phyloP scores from a whole-genome alignment of 208 protist species.

The Trypanosoma lewisi region DNA sequence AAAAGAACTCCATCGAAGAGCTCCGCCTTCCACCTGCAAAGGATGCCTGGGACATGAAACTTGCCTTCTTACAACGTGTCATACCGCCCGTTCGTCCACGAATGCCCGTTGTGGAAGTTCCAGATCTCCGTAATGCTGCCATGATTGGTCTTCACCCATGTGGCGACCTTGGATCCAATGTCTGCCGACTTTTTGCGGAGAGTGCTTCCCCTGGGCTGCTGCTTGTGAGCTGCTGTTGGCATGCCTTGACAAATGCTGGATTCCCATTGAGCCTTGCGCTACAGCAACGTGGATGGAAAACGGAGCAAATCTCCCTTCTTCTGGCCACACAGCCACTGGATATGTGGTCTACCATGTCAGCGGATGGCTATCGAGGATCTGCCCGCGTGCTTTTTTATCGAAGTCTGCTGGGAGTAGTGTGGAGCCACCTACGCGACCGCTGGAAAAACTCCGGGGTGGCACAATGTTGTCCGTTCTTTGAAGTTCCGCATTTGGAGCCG shows the following conservation, averaged over 20 bases:
- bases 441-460: slow-evolving; percentile 16
- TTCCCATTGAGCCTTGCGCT: slow-evolving; percentile 77
- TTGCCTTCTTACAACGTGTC: slow-evolving; percentile 41
- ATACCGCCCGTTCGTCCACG: slow-evolving; percentile 28
- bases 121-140: slow-evolving; percentile 62
- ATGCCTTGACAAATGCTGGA: slow-evolving; percentile 59
- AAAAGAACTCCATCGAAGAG: background rate
- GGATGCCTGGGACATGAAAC: slow-evolving; percentile 16
- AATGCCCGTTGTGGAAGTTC: slow-evolving; percentile 48
- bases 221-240: slow-evolving; percentile 92
- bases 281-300: slow-evolving; percentile 41
- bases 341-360: slow-evolving; percentile 64
- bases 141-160: slow-evolving; percentile 86
- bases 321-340: slow-evolving; percentile 87
- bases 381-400: slow-evolving; percentile 77
- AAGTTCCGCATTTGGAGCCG: slow-evolving; percentile 69
- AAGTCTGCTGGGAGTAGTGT: slow-evolving; percentile 69
- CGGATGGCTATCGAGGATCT: slow-evolving; percentile 69
- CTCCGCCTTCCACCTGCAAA: slow-evolving; percentile 23
- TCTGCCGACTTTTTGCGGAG: slow-evolving; percentile 65
- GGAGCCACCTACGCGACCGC: slow-evolving; percentile 29
- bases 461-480: slow-evolving; percentile 31
- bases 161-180: slow-evolving; percentile 82
- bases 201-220: slow-evolving; percentile 57
- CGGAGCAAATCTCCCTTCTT: slow-evolving; percentile 56